A percentile compares a stretch with the other conserved stretches of the same genome.
phyloP scores from a whole-genome alignment of 139 green algal genomes.

The Mesotaenium endlicherianum region DNA sequence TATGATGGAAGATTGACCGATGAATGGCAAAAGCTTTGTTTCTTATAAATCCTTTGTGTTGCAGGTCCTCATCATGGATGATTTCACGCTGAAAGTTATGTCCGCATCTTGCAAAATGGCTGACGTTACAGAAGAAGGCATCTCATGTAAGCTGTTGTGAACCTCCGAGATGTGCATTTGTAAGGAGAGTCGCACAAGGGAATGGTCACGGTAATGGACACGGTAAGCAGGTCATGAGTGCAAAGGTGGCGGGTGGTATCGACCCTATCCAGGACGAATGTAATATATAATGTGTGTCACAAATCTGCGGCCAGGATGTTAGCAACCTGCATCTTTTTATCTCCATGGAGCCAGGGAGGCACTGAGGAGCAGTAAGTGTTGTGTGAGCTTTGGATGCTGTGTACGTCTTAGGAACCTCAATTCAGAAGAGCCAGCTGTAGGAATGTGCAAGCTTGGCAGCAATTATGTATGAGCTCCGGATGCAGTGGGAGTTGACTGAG shows the following conservation, averaged over 20 bases:
- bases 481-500: neutral
- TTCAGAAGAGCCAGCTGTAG: neutral
- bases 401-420: neutral
- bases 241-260: too few relatives aligned
- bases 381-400: neutral
- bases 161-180: neutral
- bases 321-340: neutral
- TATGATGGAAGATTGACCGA: too few relatives aligned
- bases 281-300: too few relatives aligned
- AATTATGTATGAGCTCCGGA: neutral
- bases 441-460: neutral
- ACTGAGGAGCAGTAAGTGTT: neutral
- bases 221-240: too few relatives aligned
- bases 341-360: too few relatives aligned
- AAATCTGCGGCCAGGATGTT: neutral
- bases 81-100: constrained; percentile 43
- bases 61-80: constrained; percentile 44
- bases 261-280: too few relatives aligned
- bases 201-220: neutral
- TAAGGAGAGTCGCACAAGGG: neutral
- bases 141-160: constrained; percentile 25
- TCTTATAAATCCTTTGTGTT: neutral
- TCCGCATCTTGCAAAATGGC: constrained; percentile 38
- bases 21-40: too few relatives aligned
- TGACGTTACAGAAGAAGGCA: constrained; percentile 44